Percentiles rank a stretch among this genome's conserved stretches.
Conservation (phyloP, 2,329 filamentous ascomycete species). For the Penicillium sp. region DNA sequence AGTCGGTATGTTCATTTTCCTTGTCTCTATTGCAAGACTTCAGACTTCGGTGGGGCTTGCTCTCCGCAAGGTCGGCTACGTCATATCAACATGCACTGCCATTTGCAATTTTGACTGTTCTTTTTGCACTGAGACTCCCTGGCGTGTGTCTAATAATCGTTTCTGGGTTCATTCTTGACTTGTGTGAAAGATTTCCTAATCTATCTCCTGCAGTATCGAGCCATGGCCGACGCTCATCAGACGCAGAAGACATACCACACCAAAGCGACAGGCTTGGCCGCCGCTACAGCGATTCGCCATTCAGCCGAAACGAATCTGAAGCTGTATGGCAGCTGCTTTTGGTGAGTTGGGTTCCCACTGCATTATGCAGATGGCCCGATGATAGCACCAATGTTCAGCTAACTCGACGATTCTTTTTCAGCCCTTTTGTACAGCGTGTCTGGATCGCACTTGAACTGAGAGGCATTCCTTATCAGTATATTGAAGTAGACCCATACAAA, state of each 20-base stretch:
- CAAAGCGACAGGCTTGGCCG: constrained; percentile 66
- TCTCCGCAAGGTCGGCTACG: constrained; percentile 19
- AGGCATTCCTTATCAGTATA: constrained; percentile 73
- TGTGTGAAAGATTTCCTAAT: constrained; percentile 9
- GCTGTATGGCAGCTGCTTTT: constrained; percentile 78
- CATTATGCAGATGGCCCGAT: background rate
- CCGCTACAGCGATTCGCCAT: constrained; percentile 64
- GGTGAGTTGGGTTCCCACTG: constrained; percentile 44
- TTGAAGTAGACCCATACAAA: constrained; percentile 75
- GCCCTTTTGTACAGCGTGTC: constrained; percentile 78
- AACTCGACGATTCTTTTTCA: constrained; percentile 29
- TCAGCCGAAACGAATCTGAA: constrained; percentile 66
- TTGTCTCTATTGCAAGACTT: constrained; percentile 3
- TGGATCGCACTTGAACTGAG: constrained; percentile 86
- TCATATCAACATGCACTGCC: constrained; percentile 14
- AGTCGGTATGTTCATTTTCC: constrained; percentile 45
- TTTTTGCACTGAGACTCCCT: background rate
- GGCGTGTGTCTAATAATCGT: background rate
- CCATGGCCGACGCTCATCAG: constrained; percentile 42
- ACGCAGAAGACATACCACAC: constrained; percentile 65
- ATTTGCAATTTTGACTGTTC: background rate
- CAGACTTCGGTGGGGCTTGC: constrained; percentile 1
- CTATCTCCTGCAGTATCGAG: constrained; percentile 21
- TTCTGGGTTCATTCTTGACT: constrained; percentile 1
- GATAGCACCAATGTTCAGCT: background rate